Evolutionary conservation across 2,329 filamentous ascomycete genomes (phyloP), one percentile per base, ranked within the genome.

Genomic region (Cladophialophora carrionii): DNA sequence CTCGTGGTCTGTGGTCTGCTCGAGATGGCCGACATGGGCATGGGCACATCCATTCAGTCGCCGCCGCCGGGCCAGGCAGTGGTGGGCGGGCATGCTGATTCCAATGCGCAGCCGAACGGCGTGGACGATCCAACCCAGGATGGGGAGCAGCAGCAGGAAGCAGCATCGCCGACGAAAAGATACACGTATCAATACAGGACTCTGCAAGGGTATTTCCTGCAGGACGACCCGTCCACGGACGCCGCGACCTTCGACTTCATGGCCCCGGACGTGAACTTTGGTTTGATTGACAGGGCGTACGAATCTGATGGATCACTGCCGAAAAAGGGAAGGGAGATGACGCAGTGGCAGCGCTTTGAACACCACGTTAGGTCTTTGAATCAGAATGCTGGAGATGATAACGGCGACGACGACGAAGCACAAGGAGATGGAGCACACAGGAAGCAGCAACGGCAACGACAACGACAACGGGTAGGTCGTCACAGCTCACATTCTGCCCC

Each of bases 321-420:
- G 10, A 43, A 65, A 20, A 29, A 53, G 8, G 66, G 61, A 5
- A 68, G 68, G 22, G 64, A 75, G 9, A 73, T 77, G n/a, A 85
- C 82, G 0, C 82, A 83, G 73, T 88, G 86, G 86, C 76, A 84
- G 63, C 80, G 82, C 9, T 84, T 88, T 57, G 73, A 75, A 9
- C 71, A 80, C 57, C 81, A 85, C 67, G 75, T 88, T 20, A 67
- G 74, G 6, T 71, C 73, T 1, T 71, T 87, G n/a, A 84, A 84
- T 72, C 48, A 64, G 62, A 63, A 78, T 2, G 75, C 75, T 4
- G 71, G 72, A 0, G 54, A 53, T 14, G 58, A 55, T 3, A 34
- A 53, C 4, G 29, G 52, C n/a, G 53, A 51, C 52, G 51, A 43
- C 32, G 48, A 22, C 22, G 46, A 52, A 52, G n/a, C 14, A 37